Conservation (phyloP, 495 filamentous ascomycete genomes). For the Podospora comata region DNA sequence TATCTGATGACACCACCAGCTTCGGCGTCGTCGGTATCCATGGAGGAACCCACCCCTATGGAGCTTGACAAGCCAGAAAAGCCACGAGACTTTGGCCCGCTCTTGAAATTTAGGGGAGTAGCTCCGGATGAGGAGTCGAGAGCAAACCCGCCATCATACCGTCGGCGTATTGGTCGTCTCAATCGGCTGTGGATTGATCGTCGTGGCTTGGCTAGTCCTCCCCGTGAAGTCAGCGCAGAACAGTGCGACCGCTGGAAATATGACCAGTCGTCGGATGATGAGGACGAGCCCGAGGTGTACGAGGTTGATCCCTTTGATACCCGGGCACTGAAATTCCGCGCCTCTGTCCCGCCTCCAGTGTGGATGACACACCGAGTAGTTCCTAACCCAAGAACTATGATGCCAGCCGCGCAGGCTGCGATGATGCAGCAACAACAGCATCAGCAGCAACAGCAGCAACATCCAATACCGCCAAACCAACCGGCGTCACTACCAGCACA, state of each 20-base stretch:
- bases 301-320: conserved; percentile 68
- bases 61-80: conserved; percentile 39
- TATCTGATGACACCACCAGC: conserved; percentile 85
- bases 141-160: conserved; percentile 64
- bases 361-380: conserved; percentile 29
- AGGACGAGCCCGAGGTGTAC: conserved; percentile 58
- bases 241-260: conserved; percentile 77
- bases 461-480: conserved; percentile 20
- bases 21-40: conserved; percentile 64
- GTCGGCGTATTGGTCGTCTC: conserved; percentile 73
- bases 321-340: conserved; percentile 67
- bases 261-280: conserved; percentile 70
- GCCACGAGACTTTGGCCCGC: conserved; percentile 24
- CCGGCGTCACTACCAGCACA: conserved; percentile 13
- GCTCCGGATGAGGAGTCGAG: conserved; percentile 38
- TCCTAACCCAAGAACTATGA: conserved; percentile 2
- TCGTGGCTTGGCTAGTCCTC: conserved; percentile 54
- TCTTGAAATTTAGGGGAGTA: conserved; percentile 37
- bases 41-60: conserved; percentile 43
- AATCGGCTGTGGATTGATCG: conserved; percentile 82
- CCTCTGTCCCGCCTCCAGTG: conserved; percentile 57
- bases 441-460: conserved; percentile 18
- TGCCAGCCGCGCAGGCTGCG: background rate
- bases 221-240: conserved; percentile 49
- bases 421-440: conserved; percentile 16